Percentiles rank a stretch among this genome's conserved stretches.
These are phyloP conservation scores for Blastobotrys malaysiensis DNA, from an alignment of 1,139 yeast genomes.

Conservation along the genomic window DNA sequence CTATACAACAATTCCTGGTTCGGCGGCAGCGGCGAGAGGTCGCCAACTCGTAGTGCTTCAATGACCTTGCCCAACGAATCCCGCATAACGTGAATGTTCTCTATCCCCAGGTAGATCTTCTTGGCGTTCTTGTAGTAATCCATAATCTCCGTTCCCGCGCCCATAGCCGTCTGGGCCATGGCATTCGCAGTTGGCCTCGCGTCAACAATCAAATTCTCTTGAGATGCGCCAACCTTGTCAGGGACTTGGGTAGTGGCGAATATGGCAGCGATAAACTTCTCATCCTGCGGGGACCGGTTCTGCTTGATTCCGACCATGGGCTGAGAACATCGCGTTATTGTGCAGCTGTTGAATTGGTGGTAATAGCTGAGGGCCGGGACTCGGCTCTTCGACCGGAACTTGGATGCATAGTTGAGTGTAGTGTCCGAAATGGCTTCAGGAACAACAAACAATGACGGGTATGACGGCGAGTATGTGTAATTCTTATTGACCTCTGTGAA, in stretches of 20 bases:
- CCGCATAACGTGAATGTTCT: conserved; percentile 92
- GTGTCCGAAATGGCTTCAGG: conserved; percentile 77
- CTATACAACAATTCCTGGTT: conserved; percentile 47
- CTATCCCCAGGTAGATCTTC: conserved; percentile 82
- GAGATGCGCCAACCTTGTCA: conserved; percentile 25
- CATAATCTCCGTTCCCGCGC: conserved; percentile 94
- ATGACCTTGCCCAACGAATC: conserved; percentile 67
- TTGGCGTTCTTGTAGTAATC: conserved; percentile 68
- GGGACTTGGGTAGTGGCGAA: conserved; percentile 39
- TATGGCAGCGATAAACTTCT: conserved; percentile 67
- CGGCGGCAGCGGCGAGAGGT: conserved; percentile 45
- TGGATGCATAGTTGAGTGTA: conserved; percentile 74
- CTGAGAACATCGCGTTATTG: conserved; percentile 86
- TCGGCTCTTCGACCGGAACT: conserved; percentile 78
- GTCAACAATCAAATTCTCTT: conserved; percentile 75
- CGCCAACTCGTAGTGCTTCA: conserved; percentile 63
- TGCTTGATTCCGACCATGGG: conserved; percentile 91
- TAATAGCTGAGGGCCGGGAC: conserved; percentile 79
- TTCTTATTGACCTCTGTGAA: conserved; percentile 56
- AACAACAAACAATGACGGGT: conserved; percentile 62
- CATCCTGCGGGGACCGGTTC: conserved; percentile 86
- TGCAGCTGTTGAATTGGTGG: conserved; percentile 62
- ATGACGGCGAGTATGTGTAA: conserved; percentile 68
- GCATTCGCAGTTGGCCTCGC: conserved; percentile 92
- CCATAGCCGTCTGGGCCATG: conserved; percentile 92